Evolutionary conservation across 108 stramenopile species (phyloP).

Genomic region (Fragilaria radians): DNA sequence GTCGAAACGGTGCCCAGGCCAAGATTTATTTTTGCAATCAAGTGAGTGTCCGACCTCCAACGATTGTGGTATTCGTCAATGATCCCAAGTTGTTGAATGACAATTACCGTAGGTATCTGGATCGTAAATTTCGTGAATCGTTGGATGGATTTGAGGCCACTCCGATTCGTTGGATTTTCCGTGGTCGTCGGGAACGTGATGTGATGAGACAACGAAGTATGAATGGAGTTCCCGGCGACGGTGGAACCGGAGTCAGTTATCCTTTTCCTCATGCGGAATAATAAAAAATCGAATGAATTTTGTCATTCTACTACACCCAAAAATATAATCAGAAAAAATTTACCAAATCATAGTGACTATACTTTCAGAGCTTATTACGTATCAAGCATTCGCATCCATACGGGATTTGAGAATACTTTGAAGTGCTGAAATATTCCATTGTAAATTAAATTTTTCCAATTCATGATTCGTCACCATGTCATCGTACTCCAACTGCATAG

Average conservation of each 20-base stretch:
- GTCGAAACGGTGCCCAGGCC: conserved; percentile 78
- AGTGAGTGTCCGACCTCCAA: conserved; percentile 88
- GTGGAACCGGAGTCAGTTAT: conserved; percentile 70
- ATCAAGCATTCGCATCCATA: too few species aligned
- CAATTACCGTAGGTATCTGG: conserved; percentile 91
- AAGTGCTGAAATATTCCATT: background rate
- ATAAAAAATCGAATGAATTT: too few species aligned
- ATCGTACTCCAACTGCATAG: conserved; percentile 5
- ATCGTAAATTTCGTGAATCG: conserved; percentile 93
- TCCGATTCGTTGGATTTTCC: conserved; percentile 93
- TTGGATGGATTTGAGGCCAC: conserved; percentile 91
- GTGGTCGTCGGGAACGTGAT: conserved; percentile 86
- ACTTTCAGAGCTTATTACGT: too few species aligned
- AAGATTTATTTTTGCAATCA: conserved; percentile 96
- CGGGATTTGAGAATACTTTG: background rate
- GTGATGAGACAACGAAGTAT: conserved; percentile 58
- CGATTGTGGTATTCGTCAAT: conserved; percentile 92
- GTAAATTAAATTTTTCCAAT: background rate
- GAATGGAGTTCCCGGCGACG: conserved; percentile 81
- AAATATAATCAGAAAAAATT: too few species aligned
- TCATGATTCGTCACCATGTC: background rate
- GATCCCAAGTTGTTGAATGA: conserved; percentile 90
- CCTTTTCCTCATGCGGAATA: conserved; percentile 82
- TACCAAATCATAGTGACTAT: too few species aligned
- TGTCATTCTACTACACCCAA: too few species aligned